phyloP scores from a whole-genome alignment of 1,284 basidiomycete genomes.

The Tilletia setariae region DNA sequence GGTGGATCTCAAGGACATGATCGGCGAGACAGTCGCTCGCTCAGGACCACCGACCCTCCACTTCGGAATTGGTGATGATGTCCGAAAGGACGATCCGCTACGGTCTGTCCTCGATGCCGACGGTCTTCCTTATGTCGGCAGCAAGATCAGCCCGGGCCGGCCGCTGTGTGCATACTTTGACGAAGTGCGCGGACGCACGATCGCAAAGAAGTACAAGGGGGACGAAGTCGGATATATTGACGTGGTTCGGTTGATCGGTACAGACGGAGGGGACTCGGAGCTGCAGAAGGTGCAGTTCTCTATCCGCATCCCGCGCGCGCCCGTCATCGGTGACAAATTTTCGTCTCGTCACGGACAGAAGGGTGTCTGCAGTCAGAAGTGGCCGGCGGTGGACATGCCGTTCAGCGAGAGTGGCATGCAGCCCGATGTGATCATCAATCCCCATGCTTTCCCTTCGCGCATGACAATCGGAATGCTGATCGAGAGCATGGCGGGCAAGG shows the following conservation, averaged over 20 bases:
- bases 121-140: slow-evolving; percentile 78
- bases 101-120: slow-evolving; percentile 71
- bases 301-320: slow-evolving; percentile 85
- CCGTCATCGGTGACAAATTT: slow-evolving; percentile 99
- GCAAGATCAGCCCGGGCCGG: slow-evolving; percentile 70
- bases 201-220: slow-evolving; percentile 92
- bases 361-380: slow-evolving; percentile 99
- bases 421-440: slow-evolving; percentile 99
- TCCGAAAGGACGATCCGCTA: slow-evolving; percentile 31
- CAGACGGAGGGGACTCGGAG: slow-evolving; percentile 80
- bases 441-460: slow-evolving; percentile 97
- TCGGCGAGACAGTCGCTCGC: slow-evolving; percentile 27
- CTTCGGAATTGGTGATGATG: slow-evolving; percentile 73
- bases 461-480: slow-evolving; percentile 99
- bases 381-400: slow-evolving; percentile 97
- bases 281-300: slow-evolving; percentile 92
- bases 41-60: slow-evolving; percentile 59
- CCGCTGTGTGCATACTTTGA: slow-evolving; percentile 76
- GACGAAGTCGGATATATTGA: slow-evolving; percentile 90
- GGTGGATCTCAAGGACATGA: slow-evolving; percentile 79
- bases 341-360: slow-evolving; percentile 98
- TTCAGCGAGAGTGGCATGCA: slow-evolving; percentile 98
- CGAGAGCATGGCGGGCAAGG: slow-evolving; percentile 97
- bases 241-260: slow-evolving; percentile 83
- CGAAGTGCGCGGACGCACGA: slow-evolving; percentile 77